These are phyloP conservation scores for Venturia effusa DNA, from an alignment of 2,329 filamentous ascomycete species.

Conservation along the genomic window DNA sequence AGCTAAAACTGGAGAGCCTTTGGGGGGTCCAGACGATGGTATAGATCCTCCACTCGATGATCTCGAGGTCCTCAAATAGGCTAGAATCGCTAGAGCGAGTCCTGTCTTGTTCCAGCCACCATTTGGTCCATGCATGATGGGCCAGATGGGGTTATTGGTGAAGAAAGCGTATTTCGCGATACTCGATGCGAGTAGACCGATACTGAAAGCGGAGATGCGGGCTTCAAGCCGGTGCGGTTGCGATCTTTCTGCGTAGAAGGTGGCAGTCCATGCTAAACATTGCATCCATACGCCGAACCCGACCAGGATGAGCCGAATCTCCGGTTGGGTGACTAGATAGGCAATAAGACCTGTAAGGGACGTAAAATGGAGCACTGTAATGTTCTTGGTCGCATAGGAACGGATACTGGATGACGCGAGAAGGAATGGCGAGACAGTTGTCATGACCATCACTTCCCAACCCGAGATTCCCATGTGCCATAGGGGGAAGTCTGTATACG, in stretches of 20 bases:
- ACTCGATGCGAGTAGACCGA: conserved; percentile 76
- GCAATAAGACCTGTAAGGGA: conserved; percentile 70
- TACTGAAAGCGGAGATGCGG: conserved; percentile 66
- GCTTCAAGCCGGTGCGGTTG: conserved; percentile 69
- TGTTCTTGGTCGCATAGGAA: conserved; percentile 54
- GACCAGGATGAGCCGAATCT: conserved; percentile 66
- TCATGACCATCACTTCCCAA: conserved; percentile 83
- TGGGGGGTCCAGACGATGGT: conserved; percentile 28
- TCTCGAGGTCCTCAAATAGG: conserved; percentile 65
- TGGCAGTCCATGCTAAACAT: conserved; percentile 75
- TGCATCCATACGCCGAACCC: conserved; percentile 71
- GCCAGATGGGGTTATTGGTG: conserved; percentile 97
- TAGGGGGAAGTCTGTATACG: conserved; percentile 67
- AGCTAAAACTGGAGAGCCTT: conserved; percentile 59
- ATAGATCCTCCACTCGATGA: conserved; percentile 36
- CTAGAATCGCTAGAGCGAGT: conserved; percentile 61
- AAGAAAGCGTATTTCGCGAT: conserved; percentile 85
- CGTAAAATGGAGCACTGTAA: conserved; percentile 61
- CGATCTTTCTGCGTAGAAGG: conserved; percentile 65
- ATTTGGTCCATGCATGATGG: conserved; percentile 78
- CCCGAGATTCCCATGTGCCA: conserved; percentile 99
- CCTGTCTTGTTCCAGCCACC: conserved; percentile 88
- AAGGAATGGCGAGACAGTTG: conserved; percentile 68
- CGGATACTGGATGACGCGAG: conserved; percentile 62
- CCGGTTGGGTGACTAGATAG: conserved; percentile 64